phyloP scores from a whole-genome alignment of 192 early-diverging fungal genomes.

The Coemansia sp. region DNA sequence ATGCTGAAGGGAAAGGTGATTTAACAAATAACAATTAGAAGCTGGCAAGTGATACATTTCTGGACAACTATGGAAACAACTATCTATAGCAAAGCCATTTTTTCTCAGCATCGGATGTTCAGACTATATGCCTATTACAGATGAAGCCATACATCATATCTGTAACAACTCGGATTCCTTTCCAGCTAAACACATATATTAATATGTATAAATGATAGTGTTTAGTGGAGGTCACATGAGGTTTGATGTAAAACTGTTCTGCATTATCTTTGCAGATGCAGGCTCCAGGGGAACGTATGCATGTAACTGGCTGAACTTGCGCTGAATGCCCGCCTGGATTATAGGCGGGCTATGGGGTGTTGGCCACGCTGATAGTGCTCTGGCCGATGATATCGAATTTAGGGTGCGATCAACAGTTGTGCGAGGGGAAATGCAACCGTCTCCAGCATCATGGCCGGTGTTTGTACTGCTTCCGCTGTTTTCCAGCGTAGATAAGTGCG shows the following conservation, averaged over 20 bases:
- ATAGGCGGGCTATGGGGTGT: background rate
- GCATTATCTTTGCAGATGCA: constrained; percentile 11
- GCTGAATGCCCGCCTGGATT: background rate
- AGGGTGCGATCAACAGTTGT: background rate
- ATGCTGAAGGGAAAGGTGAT: too few species aligned
- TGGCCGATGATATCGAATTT: background rate
- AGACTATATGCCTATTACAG: too few species aligned
- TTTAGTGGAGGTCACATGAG: too few species aligned
- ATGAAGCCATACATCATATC: too few species aligned
- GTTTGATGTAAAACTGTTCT: background rate
- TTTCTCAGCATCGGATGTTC: too few species aligned
- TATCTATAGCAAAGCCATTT: too few species aligned
- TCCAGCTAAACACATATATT: background rate
- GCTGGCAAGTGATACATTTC: too few species aligned
- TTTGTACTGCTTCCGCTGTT: too few species aligned
- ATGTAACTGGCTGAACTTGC: constrained; percentile 30
- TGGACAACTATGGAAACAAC: too few species aligned
- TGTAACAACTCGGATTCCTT: too few species aligned
- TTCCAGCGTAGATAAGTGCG: background rate
- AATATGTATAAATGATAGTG: background rate
- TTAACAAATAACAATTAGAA: too few species aligned
- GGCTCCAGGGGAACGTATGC: constrained; percentile 35
- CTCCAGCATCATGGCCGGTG: background rate
- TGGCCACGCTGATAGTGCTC: background rate
- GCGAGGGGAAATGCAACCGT: background rate